Evolutionary conservation across 768 basidiomycete genomes (phyloP), one percentile per base, ranked within the genome.

Genomic region (Panaeolus cyanescens): DNA sequence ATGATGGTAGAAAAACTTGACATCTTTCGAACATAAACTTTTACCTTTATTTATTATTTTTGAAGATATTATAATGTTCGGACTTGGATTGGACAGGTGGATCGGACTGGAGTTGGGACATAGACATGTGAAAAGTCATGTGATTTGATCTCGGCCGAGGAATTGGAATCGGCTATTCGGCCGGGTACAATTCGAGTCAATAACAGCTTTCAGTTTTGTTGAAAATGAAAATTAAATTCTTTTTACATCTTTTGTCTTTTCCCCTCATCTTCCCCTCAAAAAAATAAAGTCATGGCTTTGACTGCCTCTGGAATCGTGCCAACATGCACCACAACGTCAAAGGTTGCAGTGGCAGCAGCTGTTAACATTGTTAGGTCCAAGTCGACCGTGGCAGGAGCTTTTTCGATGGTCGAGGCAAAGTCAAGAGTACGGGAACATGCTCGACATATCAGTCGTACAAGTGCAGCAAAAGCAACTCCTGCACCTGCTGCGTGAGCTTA

Each of bases 341-440:
- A 50, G 15, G 45, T 50, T 15, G 45, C 45, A 8, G 4, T 50
- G 25, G 22, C 45, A 15, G 45, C 45, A 25, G 45, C 45, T 13
- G 45, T 50, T 9, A 50, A 50, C 45, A 15, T 67, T 59, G 66
- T 63, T 5, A 69, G 72, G 65, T 70, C 67, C 66, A 71, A 68
- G 59, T 72, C 72, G 17, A 74, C 71, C 1, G 56, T 68, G 20
- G 59, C 69, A 13, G 59, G 50, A 60, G 53, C 68, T 20, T 58
- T 72, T 50, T 85, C 87, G 13, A 89, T 91, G 71, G 70, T 90
- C 59, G 93, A 95, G 42, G 92, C 92, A 40, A 93, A 91, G 78
- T 85, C 85, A 55, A 86, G 92, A 75, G 89, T 94, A 56, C 79
- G 85, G 67, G 91, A 92, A 67, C 88, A 90, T 76, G 89, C 87